These are phyloP conservation scores for Pholiota molesta DNA, from an alignment of 768 basidiomycete species.

Conservation along the genomic window DNA sequence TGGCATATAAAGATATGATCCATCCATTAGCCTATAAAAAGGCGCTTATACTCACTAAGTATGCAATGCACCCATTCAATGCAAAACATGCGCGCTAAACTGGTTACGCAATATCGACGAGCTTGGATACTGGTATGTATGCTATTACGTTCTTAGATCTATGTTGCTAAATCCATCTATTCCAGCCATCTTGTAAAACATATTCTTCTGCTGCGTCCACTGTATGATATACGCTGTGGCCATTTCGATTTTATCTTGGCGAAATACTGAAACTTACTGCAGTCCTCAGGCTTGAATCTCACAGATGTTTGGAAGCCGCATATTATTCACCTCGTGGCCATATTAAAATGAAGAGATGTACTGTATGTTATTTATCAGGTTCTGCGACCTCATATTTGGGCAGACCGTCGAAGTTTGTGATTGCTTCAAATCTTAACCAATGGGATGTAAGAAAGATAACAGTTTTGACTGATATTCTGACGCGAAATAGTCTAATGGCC, in stretches of 20 bases:
- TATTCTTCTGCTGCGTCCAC: background rate
- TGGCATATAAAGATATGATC: background rate
- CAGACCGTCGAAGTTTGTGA: background rate
- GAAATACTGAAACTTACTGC: background rate
- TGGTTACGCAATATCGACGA: too few species aligned
- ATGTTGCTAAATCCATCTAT: background rate
- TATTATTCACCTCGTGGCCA: conserved; percentile 10
- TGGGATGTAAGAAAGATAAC: background rate
- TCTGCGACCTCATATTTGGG: background rate
- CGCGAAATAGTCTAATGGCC: background rate
- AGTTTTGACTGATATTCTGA: background rate
- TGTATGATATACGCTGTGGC: background rate
- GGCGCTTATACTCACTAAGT: too few species aligned
- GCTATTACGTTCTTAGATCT: too few species aligned
- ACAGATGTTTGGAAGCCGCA: conserved; percentile 39
- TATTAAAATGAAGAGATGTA: conserved; percentile 15
- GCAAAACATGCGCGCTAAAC: too few species aligned
- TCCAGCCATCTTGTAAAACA: background rate
- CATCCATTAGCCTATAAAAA: background rate
- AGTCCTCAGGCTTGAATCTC: background rate
- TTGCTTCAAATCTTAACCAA: background rate
- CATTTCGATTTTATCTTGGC: background rate
- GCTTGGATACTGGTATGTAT: too few species aligned
- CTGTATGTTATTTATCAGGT: too few species aligned
- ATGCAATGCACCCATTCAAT: too few species aligned